A percentile compares a stretch with the other conserved stretches of the same genome.
These are phyloP conservation scores for Kewa caespitosa DNA, from an alignment of 179 eudicot species.

Conservation along the genomic window DNA sequence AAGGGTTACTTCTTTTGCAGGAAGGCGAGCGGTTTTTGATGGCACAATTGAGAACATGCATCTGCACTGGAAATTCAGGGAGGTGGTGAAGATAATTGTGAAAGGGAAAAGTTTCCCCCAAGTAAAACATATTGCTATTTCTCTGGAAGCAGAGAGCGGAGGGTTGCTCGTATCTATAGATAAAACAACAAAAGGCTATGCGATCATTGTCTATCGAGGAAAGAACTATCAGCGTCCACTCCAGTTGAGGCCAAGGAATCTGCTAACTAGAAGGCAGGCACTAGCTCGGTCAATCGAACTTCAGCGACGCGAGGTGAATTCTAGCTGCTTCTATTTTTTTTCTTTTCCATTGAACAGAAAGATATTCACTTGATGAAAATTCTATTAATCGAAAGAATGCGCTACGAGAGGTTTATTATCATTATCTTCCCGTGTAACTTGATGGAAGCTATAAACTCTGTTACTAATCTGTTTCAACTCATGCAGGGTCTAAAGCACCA, in stretches of 20 bases:
- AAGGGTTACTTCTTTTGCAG: constrained; percentile 32
- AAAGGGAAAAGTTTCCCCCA: constrained; percentile 51
- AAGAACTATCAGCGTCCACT: constrained; percentile 80
- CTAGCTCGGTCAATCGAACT: constrained; percentile 89
- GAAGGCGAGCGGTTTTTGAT: constrained; percentile 78
- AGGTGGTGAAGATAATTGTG: constrained; percentile 79
- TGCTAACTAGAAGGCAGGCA: constrained; percentile 86
- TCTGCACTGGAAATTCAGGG: constrained; percentile 87
- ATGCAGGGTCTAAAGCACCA: constrained; percentile 84
- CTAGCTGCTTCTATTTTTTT: neutral
- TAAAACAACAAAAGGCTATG: constrained; percentile 72
- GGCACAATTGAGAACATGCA: constrained; percentile 90
- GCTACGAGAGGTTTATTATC: neutral
- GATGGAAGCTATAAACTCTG: neutral
- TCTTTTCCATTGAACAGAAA: neutral
- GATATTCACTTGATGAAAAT: neutral
- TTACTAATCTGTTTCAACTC: constrained; percentile 11
- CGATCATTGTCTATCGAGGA: constrained; percentile 77
- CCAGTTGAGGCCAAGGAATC: constrained; percentile 64
- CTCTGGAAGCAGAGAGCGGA: constrained; percentile 86
- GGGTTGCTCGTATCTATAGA: constrained; percentile 81
- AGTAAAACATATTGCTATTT: constrained; percentile 72
- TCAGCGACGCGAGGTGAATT: constrained; percentile 81
- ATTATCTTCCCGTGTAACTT: neutral
- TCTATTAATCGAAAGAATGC: neutral